Evolutionary conservation across 768 basidiomycete species (phyloP).

Genomic region (Tricholoma terreum): DNA sequence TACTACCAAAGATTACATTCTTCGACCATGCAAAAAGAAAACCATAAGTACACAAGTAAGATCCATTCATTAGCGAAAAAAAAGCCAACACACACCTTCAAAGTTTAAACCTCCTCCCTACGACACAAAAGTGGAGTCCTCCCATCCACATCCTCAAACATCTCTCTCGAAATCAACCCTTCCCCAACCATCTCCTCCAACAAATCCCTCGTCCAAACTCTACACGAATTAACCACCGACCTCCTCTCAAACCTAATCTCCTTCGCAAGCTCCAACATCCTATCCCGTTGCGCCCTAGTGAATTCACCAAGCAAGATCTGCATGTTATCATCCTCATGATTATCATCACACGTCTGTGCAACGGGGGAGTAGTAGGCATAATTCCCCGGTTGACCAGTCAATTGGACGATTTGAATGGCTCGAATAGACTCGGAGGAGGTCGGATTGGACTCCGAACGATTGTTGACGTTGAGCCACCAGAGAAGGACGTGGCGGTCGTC

Average conservation of each 20-base stretch:
- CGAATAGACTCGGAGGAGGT: too few relatives aligned
- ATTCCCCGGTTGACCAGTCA: not conserved
- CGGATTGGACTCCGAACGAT: too few relatives aligned
- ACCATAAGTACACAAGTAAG: too few relatives aligned
- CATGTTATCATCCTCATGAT: not conserved
- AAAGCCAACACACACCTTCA: too few relatives aligned
- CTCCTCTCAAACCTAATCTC: not conserved
- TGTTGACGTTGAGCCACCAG: not conserved
- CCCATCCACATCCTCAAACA: too few relatives aligned
- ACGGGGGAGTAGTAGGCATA: not conserved
- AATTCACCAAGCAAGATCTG: not conserved
- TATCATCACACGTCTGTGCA: not conserved
- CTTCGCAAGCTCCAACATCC: not conserved
- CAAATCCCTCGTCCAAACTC: not conserved
- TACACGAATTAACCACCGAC: not conserved
- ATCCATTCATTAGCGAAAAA: too few relatives aligned
- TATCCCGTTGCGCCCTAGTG: not conserved
- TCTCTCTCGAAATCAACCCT: too few relatives aligned
- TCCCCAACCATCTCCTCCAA: not conserved
- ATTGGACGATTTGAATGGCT: not conserved
- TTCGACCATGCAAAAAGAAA: too few relatives aligned
- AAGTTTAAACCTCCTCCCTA: too few relatives aligned
- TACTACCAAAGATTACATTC: too few relatives aligned
- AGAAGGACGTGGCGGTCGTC: not conserved
- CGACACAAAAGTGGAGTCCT: too few relatives aligned